Evolutionary conservation across 164 flowering plant genomes (phyloP).

Genomic region (Vitis cinerea): DNA sequence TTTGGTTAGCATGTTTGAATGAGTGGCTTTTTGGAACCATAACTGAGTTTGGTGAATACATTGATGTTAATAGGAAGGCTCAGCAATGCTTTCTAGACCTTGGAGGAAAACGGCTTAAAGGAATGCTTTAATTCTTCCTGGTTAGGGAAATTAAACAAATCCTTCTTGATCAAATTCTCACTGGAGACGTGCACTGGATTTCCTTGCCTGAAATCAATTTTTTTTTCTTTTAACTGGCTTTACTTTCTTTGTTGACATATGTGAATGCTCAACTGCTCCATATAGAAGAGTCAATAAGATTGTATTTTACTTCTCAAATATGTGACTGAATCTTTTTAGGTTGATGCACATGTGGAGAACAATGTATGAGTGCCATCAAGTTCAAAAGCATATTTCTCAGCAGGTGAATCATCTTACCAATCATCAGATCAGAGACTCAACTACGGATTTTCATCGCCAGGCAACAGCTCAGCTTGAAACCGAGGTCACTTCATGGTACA

Average conservation of each 20-base stretch:
- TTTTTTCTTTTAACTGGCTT: no score
- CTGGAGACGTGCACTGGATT: no score
- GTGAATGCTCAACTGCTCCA: background rate
- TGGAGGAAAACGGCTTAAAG: no score
- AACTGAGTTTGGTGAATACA: no score
- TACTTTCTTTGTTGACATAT: background rate
- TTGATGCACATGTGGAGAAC: constrained; percentile 76
- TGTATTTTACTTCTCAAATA: background rate
- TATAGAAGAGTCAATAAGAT: background rate
- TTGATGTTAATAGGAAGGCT: no score
- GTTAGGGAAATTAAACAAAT: no score
- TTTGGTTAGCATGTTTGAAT: no score
- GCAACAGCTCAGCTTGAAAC: constrained; percentile 68
- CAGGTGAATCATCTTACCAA: constrained; percentile 50
- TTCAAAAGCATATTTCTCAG: constrained; percentile 66
- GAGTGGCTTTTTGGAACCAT: no score
- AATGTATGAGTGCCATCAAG: constrained; percentile 77
- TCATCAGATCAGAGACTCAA: constrained; percentile 49
- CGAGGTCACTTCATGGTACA: constrained; percentile 67
- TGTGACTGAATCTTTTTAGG: constrained; percentile 31
- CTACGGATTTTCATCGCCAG: constrained; percentile 58
- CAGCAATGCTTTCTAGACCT: no score
- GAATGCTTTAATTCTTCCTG: no score
- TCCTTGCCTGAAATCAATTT: no score
- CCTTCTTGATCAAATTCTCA: no score